A percentile compares a stretch with the other conserved stretches of the same genome.
Evolutionary conservation across 2,329 filamentous ascomycete genomes (phyloP).

Genomic region (Trichoderma atrobrunneum): DNA sequence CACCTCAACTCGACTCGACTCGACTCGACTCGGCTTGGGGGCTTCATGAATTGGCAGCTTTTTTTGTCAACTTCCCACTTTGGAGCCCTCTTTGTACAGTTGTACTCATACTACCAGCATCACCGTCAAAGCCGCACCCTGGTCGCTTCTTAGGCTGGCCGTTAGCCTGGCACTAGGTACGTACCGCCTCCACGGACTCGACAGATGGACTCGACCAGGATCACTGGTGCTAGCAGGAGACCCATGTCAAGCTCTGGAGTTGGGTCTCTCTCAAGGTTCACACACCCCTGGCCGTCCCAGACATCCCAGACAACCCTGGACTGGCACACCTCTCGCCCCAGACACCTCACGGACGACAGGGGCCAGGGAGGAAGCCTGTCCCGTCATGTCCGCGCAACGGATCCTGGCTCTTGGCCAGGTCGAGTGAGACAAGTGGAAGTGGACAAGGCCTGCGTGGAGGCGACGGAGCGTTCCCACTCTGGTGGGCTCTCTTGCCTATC

Average conservation of each 20-base stretch:
- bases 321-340: slow-evolving; percentile 19
- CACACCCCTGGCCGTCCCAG: slow-evolving; percentile 11
- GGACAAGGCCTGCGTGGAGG: slow-evolving; percentile 41
- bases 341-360: slow-evolving; percentile 21
- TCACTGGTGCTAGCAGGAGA: background rate
- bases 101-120: background rate
- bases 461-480: slow-evolving; percentile 24
- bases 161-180: slow-evolving; percentile 15
- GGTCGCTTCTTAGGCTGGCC: background rate
- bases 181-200: slow-evolving; percentile 18
- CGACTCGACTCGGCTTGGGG: background rate
- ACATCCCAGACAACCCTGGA: background rate
- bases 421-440: slow-evolving; percentile 47
- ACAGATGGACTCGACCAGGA: background rate
- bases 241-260: background rate
- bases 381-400: slow-evolving; percentile 22
- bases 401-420: slow-evolving; percentile 29
- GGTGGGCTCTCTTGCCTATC: slow-evolving; percentile 20
- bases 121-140: background rate
- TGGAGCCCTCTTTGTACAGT: background rate
- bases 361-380: slow-evolving; percentile 19
- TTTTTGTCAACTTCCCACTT: slow-evolving; percentile 10
- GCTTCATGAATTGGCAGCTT: background rate
- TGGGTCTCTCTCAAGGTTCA: slow-evolving; percentile 14
- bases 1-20: background rate